These are phyloP conservation scores for Acanthamoeba culbertsoni DNA, from an alignment of 208 protist genomes.

Conservation along the genomic window DNA sequence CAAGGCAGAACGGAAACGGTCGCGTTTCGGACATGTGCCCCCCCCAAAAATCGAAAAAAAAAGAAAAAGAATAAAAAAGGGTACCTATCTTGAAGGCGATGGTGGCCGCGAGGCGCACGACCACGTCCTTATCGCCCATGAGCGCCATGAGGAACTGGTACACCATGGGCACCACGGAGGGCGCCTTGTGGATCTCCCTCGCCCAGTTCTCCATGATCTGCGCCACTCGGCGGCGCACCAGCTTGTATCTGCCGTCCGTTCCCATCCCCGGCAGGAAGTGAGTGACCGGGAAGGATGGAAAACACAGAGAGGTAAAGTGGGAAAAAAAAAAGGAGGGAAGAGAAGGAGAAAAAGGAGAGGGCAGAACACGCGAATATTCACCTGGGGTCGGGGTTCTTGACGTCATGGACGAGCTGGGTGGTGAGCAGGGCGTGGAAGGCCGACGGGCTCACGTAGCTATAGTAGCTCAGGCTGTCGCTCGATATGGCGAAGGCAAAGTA, in stretches of 20 bases:
- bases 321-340: too few species aligned
- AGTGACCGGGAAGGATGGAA: too few species aligned
- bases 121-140: neutral
- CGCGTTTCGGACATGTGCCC: too few species aligned
- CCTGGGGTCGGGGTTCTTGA: conserved; percentile 44
- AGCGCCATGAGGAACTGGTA: conserved; percentile 22
- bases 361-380: too few species aligned
- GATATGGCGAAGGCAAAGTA: conserved; percentile 40
- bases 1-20: neutral
- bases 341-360: neutral
- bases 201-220: conserved; percentile 28
- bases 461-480: neutral
- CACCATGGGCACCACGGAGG: neutral
- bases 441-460: neutral
- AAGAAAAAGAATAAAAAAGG: neutral
- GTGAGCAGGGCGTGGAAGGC: neutral
- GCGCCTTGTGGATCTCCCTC: neutral
- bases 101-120: neutral
- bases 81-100: conserved; percentile 30
- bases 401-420: conserved; percentile 4
- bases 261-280: too few species aligned
- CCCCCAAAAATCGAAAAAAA: too few species aligned
- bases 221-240: neutral
- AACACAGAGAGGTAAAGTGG: too few species aligned
- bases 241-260: conserved; percentile 32